Evolutionary conservation across 768 basidiomycete species (phyloP), one percentile per base, ranked within the genome.

Genomic region (Leccinellum luteum): DNA sequence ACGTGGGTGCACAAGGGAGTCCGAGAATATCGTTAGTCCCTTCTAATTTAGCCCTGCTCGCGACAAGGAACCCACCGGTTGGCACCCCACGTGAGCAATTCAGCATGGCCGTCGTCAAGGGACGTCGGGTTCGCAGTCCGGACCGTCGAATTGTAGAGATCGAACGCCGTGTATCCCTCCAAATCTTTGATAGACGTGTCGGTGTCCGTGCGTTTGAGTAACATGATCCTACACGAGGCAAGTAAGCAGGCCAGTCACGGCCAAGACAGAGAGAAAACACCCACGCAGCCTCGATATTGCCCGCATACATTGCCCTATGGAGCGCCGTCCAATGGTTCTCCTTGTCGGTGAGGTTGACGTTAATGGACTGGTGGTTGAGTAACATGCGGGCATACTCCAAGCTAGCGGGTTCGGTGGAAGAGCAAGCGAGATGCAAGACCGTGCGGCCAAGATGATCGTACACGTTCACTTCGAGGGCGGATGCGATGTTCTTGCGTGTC

Each of bases 81-180:
- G 12, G 81, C 76, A 25, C n/a, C n/a, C n/a, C 94, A 97, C 5
- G 89, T 92, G 64, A 84, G 88, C 12, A 98, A 72, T 45, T 95
- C 92, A 2, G 81, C 65, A 41, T 58, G 70, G 25, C 60, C 66
- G 10, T 63, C 68, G 3, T 71, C 63, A 68, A 67, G 78, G 64
- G 68, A 61, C 2, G 68, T 62, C 4, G n/a, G n/a, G n/a, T n/a
- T n/a, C n/a, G n/a, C n/a, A n/a, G n/a, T n/a, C n/a, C n/a, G n/a
- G n/a, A n/a, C n/a, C n/a, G n/a, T n/a, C n/a, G 90, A 89, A 68
- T 98, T 98, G 74, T 93, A 97, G 32, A 98, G 74, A 67, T 98
- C 95, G n/a, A n/a, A n/a, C n/a, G n/a, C n/a, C n/a, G n/a, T n/a
- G n/a, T n/a, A n/a, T n/a, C n/a, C n/a, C n/a, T n/a, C n/a, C n/a